Conservation (phyloP, 192 early-diverging fungal genomes). For the Mycoemilia scoparia region DNA sequence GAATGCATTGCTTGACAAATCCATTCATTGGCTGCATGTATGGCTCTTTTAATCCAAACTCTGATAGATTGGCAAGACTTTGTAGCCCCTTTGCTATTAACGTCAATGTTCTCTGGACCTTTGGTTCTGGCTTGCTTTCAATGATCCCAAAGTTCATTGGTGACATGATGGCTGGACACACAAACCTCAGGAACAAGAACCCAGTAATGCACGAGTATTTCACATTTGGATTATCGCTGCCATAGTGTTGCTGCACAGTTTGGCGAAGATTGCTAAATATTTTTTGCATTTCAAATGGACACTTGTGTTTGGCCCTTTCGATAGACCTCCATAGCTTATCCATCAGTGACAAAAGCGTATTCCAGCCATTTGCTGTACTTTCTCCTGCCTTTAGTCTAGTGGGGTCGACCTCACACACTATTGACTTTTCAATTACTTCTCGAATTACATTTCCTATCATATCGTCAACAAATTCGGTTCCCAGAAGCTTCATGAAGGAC, state of each 20-base stretch:
- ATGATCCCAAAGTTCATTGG: constrained; percentile 55
- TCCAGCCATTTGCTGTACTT: constrained; percentile 25
- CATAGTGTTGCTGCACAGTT: constrained; percentile 4
- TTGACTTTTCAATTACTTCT: constrained; percentile 24
- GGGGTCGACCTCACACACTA: constrained; percentile 49
- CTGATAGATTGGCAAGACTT: constrained; percentile 45
- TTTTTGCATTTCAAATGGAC: constrained; percentile 22
- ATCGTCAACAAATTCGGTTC: constrained; percentile 39
- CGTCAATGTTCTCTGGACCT: constrained; percentile 40
- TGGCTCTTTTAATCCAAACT: constrained; percentile 41
- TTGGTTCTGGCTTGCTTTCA: constrained; percentile 31
- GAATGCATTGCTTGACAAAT: constrained; percentile 40
- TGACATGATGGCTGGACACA: constrained; percentile 54
- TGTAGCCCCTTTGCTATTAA: constrained; percentile 56
- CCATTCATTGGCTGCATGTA: constrained; percentile 48
- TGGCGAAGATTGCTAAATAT: constrained; percentile 18
- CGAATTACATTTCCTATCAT: constrained; percentile 44
- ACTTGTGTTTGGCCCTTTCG: constrained; percentile 13
- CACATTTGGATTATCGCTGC: constrained; percentile 6
- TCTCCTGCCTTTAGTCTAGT: constrained; percentile 6
- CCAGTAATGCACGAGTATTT: constrained; percentile 35
- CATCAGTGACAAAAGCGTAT: constrained; percentile 25
- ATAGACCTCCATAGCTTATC: constrained; percentile 28
- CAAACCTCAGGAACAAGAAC: constrained; percentile 48
- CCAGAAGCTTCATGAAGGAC: constrained; percentile 47